These are phyloP conservation scores for Trichoderma breve DNA, from an alignment of 2,329 filamentous ascomycete genomes.

Conservation along the genomic window DNA sequence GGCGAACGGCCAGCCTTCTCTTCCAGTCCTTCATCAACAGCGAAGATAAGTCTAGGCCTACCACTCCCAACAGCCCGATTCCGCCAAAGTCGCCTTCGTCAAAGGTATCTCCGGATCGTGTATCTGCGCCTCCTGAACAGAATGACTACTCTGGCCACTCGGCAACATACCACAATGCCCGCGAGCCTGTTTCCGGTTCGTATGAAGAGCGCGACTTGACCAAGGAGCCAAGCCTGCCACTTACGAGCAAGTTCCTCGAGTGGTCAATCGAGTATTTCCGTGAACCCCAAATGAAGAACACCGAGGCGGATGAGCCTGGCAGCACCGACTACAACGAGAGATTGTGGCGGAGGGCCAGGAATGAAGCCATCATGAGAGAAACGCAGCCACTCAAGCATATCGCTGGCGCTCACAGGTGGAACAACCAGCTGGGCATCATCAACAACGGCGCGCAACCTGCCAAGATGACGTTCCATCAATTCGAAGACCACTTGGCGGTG, in stretches of 20 bases:
- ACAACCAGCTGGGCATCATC: conserved; percentile 75
- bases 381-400: conserved; percentile 92
- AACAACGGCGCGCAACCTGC: conserved; percentile 87
- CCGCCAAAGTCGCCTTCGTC: conserved; percentile 33
- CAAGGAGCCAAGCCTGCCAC: conserved; percentile 63
- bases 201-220: conserved; percentile 63
- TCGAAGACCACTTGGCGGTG: conserved; percentile 91
- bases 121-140: conserved; percentile 65
- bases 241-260: conserved; percentile 82
- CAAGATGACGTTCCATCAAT: conserved; percentile 96
- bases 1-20: conserved; percentile 62
- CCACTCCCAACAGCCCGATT: conserved; percentile 31
- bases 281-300: conserved; percentile 96
- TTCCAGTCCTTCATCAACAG: conserved; percentile 56
- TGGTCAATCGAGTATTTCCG: conserved; percentile 99
- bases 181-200: conserved; percentile 74
- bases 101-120: conserved; percentile 43
- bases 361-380: conserved; percentile 86
- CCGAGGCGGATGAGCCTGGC: conserved; percentile 92
- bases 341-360: conserved; percentile 86
- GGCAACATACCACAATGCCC: conserved; percentile 72
- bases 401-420: conserved; percentile 84
- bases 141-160: conserved; percentile 65
- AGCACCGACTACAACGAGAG: conserved; percentile 95
- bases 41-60: conserved; percentile 44